Evolutionary conservation across 441 rosid genomes (phyloP).

Genomic region (Populus hybrid): DNA sequence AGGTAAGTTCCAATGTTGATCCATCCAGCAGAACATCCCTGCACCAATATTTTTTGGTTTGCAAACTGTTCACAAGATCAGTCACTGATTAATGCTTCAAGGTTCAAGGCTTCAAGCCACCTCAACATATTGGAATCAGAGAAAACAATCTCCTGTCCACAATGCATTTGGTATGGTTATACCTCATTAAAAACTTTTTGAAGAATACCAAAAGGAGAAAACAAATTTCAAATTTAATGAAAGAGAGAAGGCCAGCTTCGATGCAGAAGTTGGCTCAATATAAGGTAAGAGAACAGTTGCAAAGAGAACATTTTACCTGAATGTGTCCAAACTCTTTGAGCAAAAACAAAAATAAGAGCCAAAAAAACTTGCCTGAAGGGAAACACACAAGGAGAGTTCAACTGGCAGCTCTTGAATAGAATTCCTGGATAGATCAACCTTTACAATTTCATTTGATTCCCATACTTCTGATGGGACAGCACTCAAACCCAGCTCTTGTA

Average conservation of each 20-base stretch:
- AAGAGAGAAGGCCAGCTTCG: not conserved
- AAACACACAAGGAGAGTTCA: conserved; percentile 68
- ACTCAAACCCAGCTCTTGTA: conserved; percentile 65
- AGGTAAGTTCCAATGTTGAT: not conserved
- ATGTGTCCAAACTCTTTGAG: not conserved
- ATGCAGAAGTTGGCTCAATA: not conserved
- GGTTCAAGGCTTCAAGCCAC: not conserved
- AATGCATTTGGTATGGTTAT: not conserved
- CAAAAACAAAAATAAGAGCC: not conserved
- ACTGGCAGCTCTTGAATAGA: conserved; percentile 71
- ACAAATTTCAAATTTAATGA: too few species aligned
- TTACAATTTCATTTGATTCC: conserved; percentile 69
- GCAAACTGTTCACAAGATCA: not conserved
- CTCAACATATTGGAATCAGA: not conserved
- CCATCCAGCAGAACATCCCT: not conserved
- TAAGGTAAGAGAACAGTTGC: not conserved
- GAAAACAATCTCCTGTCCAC: not conserved
- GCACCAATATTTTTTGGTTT: not conserved
- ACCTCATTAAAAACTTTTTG: not conserved
- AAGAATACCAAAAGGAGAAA: not conserved
- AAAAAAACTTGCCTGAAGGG: conserved; percentile 58
- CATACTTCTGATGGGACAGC: conserved; percentile 82
- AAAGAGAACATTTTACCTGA: not conserved
- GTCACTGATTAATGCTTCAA: not conserved
- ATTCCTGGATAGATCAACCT: conserved; percentile 81